Conservation (phyloP, 2,329 filamentous ascomycete genomes). For the Pseudopithomyces maydicus region DNA sequence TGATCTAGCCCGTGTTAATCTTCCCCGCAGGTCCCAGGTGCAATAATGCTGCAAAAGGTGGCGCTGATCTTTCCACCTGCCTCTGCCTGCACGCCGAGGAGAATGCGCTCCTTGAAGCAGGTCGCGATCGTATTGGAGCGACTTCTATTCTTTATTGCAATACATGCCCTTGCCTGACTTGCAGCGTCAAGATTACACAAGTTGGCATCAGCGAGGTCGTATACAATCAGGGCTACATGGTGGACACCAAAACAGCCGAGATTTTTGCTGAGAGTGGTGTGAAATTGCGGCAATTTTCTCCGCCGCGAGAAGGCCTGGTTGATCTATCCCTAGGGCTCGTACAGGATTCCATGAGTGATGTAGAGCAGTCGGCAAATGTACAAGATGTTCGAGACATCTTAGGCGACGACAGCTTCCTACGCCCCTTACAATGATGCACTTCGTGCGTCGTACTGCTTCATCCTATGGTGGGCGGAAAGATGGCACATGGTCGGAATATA, state of each 20-base stretch:
- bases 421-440: constrained; percentile 13
- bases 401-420: constrained; percentile 29
- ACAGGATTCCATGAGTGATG: neutral
- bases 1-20: neutral
- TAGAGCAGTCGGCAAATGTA: neutral
- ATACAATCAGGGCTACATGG: constrained; percentile 91
- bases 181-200: constrained; percentile 97
- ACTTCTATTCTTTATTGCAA: constrained; percentile 89
- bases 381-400: constrained; percentile 30
- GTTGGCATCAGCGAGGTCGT: constrained; percentile 96
- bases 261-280: constrained; percentile 87
- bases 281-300: constrained; percentile 82
- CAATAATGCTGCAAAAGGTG: constrained; percentile 74
- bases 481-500: too few relatives aligned
- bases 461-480: too few relatives aligned
- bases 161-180: constrained; percentile 95
- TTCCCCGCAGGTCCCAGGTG: constrained; percentile 65
- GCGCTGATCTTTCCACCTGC: constrained; percentile 80
- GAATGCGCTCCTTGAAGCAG: constrained; percentile 93
- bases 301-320: constrained; percentile 47
- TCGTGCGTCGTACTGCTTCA: too few relatives aligned
- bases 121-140: constrained; percentile 83
- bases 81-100: constrained; percentile 98
- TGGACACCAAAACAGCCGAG: constrained; percentile 79
- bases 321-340: constrained; percentile 28